phyloP scores from a whole-genome alignment of 495 filamentous ascomycete genomes.

The Polyplosphaeria fusca region DNA sequence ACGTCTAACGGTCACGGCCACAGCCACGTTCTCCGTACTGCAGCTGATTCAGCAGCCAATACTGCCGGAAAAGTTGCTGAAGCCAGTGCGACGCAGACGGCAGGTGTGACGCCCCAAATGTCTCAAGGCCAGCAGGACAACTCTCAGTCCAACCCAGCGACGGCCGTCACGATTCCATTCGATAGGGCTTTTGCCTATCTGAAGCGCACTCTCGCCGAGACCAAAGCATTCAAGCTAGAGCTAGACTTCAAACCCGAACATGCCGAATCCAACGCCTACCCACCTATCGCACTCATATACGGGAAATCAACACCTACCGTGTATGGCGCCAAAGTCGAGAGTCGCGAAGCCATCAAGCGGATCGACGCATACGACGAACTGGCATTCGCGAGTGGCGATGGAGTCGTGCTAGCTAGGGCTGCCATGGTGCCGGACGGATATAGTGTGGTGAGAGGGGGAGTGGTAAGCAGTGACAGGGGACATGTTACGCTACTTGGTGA shows the following conservation, averaged over 20 bases:
- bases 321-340: constrained; percentile 68
- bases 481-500: constrained; percentile 86
- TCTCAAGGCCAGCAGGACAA: constrained; percentile 39
- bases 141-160: constrained; percentile 39
- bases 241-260: constrained; percentile 75
- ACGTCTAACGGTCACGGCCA: not conserved
- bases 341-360: constrained; percentile 64
- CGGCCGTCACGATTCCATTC: constrained; percentile 48
- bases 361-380: constrained; percentile 83
- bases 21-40: constrained; percentile 16
- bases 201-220: constrained; percentile 66
- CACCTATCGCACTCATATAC: constrained; percentile 82
- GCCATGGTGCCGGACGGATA: constrained; percentile 87
- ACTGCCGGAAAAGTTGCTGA: constrained; percentile 26
- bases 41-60: constrained; percentile 30
- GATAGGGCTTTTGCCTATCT: constrained; percentile 68
- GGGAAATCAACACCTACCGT: constrained; percentile 84
- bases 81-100: not conserved
- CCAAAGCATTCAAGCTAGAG: constrained; percentile 69
- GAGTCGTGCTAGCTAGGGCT: constrained; percentile 79
- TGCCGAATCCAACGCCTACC: constrained; percentile 68
- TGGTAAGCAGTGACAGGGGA: constrained; percentile 75
- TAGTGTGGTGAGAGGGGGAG: constrained; percentile 62
- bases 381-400: constrained; percentile 82
- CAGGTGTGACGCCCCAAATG: constrained; percentile 27